Percentiles rank a stretch among this genome's conserved stretches.
Evolutionary conservation across 2,329 filamentous ascomycete species (phyloP).

Genomic region (Tolypocladium tundrense): DNA sequence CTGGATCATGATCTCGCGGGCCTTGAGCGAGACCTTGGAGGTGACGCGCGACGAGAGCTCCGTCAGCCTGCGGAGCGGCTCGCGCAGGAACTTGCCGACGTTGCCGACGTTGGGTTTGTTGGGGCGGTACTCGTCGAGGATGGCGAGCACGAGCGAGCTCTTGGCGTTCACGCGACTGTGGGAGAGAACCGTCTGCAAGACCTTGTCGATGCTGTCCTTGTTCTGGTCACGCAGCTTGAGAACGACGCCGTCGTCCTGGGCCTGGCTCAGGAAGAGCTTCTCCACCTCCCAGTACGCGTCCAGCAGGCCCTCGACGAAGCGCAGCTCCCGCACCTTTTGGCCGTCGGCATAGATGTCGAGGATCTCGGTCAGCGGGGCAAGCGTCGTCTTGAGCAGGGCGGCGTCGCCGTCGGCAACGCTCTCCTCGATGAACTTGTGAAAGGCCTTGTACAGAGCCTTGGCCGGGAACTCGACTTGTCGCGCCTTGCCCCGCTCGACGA

Average conservation of each 20-base stretch:
- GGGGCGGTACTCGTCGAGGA: constrained; percentile 87
- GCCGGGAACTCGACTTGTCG: constrained; percentile 84
- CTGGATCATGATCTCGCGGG: constrained; percentile 93
- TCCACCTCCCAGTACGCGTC: constrained; percentile 77
- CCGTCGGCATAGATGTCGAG: constrained; percentile 76
- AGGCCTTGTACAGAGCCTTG: constrained; percentile 73
- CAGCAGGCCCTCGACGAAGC: constrained; percentile 69
- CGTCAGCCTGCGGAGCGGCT: constrained; percentile 72
- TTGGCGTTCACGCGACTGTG: constrained; percentile 89
- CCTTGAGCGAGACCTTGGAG: constrained; percentile 94
- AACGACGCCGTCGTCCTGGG: constrained; percentile 88
- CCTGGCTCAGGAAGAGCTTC: constrained; percentile 75
- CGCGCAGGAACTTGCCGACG: constrained; percentile 77
- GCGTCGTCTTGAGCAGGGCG: constrained; percentile 59
- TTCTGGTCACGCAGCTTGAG: constrained; percentile 90
- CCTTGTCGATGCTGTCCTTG: constrained; percentile 79
- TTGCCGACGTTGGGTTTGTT: constrained; percentile 88
- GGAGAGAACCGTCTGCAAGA: constrained; percentile 83
- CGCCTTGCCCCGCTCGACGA: constrained; percentile 72
- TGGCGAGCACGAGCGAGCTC: constrained; percentile 85
- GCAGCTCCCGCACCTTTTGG: constrained; percentile 81
- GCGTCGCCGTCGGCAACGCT: constrained; percentile 65
- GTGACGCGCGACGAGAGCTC: constrained; percentile 73
- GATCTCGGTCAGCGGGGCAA: constrained; percentile 68
- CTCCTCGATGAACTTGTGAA: constrained; percentile 83